phyloP scores from a whole-genome alignment of 2,329 filamentous ascomycete genomes.

The Paecilomyces variotii region DNA sequence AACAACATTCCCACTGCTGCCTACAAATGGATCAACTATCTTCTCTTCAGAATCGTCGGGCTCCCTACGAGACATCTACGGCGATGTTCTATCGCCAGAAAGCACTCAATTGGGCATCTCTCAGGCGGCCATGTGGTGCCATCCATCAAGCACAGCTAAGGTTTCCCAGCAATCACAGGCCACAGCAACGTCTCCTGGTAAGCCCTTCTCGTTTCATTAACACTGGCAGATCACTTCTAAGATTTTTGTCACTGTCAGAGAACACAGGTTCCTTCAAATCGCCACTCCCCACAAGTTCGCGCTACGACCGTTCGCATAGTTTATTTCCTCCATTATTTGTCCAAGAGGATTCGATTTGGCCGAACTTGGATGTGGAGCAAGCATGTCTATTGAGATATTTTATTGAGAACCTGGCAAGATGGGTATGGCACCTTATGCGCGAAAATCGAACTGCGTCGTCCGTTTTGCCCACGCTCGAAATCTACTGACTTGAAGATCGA shows the following conservation, averaged over 20 bases:
- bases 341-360: not conserved
- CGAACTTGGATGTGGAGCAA: constrained; percentile 6
- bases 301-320: not conserved
- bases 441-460: not conserved
- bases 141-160: not conserved
- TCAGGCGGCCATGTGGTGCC: not conserved
- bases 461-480: not conserved
- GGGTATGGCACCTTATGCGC: constrained; percentile 5
- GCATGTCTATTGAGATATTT: constrained; percentile 10
- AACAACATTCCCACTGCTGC: not conserved
- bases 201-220: not conserved
- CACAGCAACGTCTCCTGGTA: not conserved
- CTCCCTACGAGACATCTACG: not conserved
- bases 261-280: not conserved
- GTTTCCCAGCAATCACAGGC: not conserved
- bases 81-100: not conserved
- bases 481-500: not conserved
- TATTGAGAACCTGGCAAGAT: constrained; percentile 10
- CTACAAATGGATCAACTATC: not conserved
- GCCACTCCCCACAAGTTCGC: not conserved
- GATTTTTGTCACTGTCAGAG: not conserved
- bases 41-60: not conserved
- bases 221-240: not conserved
- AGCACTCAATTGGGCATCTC: not conserved
- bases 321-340: constrained; percentile 3